phyloP scores from a whole-genome alignment of 1,284 basidiomycete species.

The Fomes fomentarius region DNA sequence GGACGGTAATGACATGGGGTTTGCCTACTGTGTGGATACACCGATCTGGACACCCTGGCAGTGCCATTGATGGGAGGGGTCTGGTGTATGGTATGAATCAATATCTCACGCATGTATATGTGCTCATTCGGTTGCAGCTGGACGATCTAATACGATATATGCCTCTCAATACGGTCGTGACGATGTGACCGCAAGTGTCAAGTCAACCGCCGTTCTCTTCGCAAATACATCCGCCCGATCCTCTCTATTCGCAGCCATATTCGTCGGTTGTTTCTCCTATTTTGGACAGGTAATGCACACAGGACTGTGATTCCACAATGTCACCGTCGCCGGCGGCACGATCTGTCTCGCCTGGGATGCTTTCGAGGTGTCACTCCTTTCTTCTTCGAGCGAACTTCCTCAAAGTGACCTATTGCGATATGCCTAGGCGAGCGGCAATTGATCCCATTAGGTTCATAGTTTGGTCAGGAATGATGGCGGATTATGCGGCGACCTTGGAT shows the following conservation, averaged over 20 bases:
- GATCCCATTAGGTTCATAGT: constrained; percentile 21
- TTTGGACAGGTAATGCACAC: background rate
- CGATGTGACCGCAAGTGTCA: constrained; percentile 5
- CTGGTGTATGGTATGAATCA: background rate
- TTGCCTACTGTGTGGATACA: constrained; percentile 4
- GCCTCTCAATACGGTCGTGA: constrained; percentile 9
- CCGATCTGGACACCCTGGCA: background rate
- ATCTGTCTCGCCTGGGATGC: constrained; percentile 11
- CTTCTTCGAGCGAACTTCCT: too few relatives aligned
- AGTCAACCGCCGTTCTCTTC: constrained; percentile 11
- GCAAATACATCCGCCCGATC: constrained; percentile 3
- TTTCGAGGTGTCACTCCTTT: too few relatives aligned
- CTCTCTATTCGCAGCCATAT: background rate
- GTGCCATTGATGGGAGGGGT: constrained; percentile 7
- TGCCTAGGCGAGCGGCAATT: constrained; percentile 38
- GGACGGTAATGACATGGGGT: constrained; percentile 23
- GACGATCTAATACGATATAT: constrained; percentile 9
- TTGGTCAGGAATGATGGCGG: constrained; percentile 18
- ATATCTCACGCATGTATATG: background rate
- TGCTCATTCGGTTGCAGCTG: constrained; percentile 2
- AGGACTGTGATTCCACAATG: background rate
- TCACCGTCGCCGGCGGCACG: constrained; percentile 5
- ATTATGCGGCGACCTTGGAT: constrained; percentile 18
- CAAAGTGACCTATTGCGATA: too few relatives aligned
- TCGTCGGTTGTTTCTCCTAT: background rate